These are phyloP conservation scores for Solanum etuberosum DNA, from an alignment of 257 asterid genomes.

Conservation along the genomic window DNA sequence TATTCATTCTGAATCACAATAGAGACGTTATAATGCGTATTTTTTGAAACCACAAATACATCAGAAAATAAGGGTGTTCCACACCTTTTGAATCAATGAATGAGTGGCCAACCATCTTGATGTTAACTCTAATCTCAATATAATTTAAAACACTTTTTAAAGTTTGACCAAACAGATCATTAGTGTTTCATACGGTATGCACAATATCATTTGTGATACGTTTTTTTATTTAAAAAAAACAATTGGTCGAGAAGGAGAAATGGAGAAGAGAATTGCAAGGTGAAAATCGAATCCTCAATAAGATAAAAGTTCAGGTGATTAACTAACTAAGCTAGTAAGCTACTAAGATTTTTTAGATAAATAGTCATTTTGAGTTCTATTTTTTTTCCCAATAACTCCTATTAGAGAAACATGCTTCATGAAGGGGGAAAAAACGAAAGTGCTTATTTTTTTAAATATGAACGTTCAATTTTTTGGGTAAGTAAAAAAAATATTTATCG, in stretches of 20 bases:
- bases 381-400: neutral
- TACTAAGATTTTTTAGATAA: neutral
- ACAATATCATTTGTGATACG: neutral
- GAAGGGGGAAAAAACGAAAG: neutral
- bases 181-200: neutral
- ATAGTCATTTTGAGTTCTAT: neutral
- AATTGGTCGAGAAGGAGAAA: no score
- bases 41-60: neutral
- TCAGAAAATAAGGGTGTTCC: neutral
- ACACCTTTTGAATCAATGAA: neutral
- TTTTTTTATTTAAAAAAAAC: no score
- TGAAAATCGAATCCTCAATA: neutral
- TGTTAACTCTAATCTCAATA: neutral
- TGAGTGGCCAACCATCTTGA: neutral
- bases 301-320: no score
- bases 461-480: no score
- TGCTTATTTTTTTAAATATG: no score
- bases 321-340: neutral
- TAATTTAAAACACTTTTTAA: neutral
- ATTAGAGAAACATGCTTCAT: neutral
- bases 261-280: no score
- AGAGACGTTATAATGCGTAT: neutral
- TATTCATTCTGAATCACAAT: neutral
- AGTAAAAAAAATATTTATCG: no score
- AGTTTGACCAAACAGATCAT: neutral